Conservation (phyloP, 352 stramenopile species). For the Phytophthora syringae region DNA sequence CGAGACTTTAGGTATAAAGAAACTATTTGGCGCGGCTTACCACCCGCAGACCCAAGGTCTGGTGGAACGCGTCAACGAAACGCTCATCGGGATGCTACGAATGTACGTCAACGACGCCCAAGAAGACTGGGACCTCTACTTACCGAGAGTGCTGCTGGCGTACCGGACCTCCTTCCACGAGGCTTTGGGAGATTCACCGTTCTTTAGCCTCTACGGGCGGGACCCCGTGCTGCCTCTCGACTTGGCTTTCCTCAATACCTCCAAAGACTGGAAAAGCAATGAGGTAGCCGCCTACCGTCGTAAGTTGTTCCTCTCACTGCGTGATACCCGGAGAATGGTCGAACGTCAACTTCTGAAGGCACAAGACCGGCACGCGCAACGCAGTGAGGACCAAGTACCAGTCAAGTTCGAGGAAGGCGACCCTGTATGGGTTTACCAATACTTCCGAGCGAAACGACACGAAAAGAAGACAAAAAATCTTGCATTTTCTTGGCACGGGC, state of each 20-base stretch:
- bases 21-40: too few relatives aligned
- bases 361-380: constrained; percentile 2
- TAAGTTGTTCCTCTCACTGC: background rate
- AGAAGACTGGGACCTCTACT: constrained; percentile 9
- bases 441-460: background rate
- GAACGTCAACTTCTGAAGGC: constrained; percentile 12
- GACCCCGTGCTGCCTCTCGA: constrained; percentile 10
- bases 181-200: background rate
- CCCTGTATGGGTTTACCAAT: background rate
- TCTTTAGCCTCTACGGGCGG: constrained; percentile 13
- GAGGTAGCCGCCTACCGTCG: constrained; percentile 4
- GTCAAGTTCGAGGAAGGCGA: background rate
- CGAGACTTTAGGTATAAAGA: too few relatives aligned
- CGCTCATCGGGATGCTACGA: background rate
- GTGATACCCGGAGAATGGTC: constrained; percentile 3
- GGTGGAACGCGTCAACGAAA: constrained; percentile 3
- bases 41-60: too few relatives aligned
- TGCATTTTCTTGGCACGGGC: background rate
- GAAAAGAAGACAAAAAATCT: background rate
- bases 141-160: too few relatives aligned
- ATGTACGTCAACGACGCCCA: constrained; percentile 6
- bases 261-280: constrained; percentile 9
- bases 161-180: constrained; percentile 17
- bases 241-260: constrained; percentile 9
- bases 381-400: background rate